Evolutionary conservation across 1,139 yeast species (phyloP).

Genomic region (Eremothecium cymbalariae): DNA sequence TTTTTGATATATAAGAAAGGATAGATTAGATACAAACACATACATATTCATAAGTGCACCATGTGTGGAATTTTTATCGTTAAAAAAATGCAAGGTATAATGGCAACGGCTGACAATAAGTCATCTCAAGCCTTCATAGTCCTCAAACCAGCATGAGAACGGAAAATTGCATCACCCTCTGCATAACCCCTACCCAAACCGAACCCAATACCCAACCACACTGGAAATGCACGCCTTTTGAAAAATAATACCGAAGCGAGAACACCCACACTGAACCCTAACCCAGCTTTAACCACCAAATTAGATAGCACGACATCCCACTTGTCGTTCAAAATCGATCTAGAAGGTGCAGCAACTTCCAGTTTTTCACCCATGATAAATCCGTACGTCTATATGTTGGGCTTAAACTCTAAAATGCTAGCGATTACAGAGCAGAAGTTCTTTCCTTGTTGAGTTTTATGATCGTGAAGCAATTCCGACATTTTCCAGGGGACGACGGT

Average conservation of each 20-base stretch:
- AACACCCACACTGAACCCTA: constrained; percentile 96
- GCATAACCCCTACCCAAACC: constrained; percentile 97
- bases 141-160: constrained; percentile 71
- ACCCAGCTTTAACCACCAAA: constrained; percentile 90
- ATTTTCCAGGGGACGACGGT: too few relatives aligned
- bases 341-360: constrained; percentile 44
- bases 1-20: too few relatives aligned
- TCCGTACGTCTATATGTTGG: too few relatives aligned
- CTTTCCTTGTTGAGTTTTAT: too few relatives aligned
- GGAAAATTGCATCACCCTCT: constrained; percentile 95
- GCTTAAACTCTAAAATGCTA: too few relatives aligned
- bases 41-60: too few relatives aligned
- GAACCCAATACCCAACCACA: constrained; percentile 92
- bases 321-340: constrained; percentile 70
- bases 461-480: too few relatives aligned
- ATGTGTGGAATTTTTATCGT: too few relatives aligned
- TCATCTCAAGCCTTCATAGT: constrained; percentile 50
- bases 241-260: constrained; percentile 84
- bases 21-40: too few relatives aligned
- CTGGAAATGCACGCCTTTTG: constrained; percentile 93
- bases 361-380: constrained; percentile 31
- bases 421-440: too few relatives aligned
- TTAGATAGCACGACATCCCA: constrained; percentile 98
- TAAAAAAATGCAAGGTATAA: too few relatives aligned
- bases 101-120: too few relatives aligned